Percentiles rank a stretch among this genome's conserved stretches.
Evolutionary conservation across 2,329 filamentous ascomycete species (phyloP).

Genomic region (Fusarium foetens): DNA sequence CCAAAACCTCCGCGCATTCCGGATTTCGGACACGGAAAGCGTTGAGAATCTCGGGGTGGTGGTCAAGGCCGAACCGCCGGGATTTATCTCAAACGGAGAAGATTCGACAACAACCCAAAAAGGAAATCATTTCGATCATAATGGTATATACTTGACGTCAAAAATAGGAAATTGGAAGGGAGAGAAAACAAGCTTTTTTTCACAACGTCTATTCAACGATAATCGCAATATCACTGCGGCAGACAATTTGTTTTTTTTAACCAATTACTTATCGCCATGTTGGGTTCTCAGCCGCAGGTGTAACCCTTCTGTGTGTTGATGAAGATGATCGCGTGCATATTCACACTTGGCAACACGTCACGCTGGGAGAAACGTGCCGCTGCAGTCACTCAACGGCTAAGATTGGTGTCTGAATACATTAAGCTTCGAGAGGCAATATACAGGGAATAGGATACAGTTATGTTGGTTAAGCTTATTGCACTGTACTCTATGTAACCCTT

Average conservation of each 20-base stretch:
- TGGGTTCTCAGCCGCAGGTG: not conserved
- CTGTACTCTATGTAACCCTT: not conserved
- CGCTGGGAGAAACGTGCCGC: not conserved
- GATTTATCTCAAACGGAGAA: not conserved
- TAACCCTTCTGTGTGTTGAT: not conserved
- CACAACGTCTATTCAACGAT: not conserved
- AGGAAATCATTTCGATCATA: not conserved
- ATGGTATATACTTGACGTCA: not conserved
- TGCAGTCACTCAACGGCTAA: not conserved
- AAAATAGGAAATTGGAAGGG: not conserved
- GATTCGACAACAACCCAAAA: not conserved
- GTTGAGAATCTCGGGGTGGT: constrained; percentile 6
- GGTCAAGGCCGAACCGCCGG: constrained; percentile 14
- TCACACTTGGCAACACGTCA: constrained; percentile 10
- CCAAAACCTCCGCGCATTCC: not conserved
- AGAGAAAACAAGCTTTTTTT: not conserved
- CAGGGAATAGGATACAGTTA: not conserved
- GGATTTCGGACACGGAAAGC: not conserved
- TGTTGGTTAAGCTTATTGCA: constrained; percentile 15
- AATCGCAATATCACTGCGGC: not conserved
- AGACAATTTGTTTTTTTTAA: too few species aligned
- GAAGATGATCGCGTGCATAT: not conserved
- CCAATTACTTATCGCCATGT: not conserved
- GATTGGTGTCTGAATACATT: not conserved
- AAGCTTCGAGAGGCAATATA: not conserved